Evolutionary conservation across 768 basidiomycete species (phyloP).

Genomic region (Serendipita vermifera): DNA sequence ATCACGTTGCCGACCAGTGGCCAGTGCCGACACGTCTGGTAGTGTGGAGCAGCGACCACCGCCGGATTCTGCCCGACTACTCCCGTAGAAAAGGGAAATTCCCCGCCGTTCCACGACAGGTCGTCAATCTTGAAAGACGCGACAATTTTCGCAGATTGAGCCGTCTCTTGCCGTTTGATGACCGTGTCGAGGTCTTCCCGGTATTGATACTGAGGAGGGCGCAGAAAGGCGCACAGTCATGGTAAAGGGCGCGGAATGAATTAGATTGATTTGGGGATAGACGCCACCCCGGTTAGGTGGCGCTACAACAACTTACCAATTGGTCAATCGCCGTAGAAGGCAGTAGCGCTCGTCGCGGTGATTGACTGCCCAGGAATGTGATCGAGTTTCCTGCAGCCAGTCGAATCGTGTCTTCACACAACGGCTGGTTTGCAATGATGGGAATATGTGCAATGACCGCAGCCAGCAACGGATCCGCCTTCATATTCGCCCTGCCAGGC

Average conservation of each 20-base stretch:
- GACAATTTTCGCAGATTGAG: not conserved
- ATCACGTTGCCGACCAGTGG: not conserved
- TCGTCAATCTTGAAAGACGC: constrained; percentile 7
- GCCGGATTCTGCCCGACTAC: too few relatives aligned
- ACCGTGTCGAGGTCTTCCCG: not conserved
- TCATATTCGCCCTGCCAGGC: constrained; percentile 2
- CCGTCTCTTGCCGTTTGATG: constrained; percentile 6
- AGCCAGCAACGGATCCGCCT: not conserved
- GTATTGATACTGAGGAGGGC: constrained; percentile 4
- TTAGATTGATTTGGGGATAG: not conserved
- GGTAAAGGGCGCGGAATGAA: not conserved
- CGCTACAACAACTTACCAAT: not conserved
- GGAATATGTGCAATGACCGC: not conserved
- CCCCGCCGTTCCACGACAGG: not conserved
- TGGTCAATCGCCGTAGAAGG: not conserved
- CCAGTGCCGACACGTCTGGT: constrained; percentile 1
- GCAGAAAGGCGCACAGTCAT: not conserved
- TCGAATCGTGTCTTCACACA: not conserved
- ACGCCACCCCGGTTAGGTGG: not conserved
- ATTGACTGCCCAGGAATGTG: not conserved
- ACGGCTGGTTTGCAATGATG: not conserved
- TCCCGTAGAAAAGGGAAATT: not conserved
- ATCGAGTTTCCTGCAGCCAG: not conserved
- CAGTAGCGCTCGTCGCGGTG: not conserved
- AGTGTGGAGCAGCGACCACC: too few relatives aligned